Conservation (phyloP, 2,329 filamentous ascomycete species). For the Thermoascus crustaceus region DNA sequence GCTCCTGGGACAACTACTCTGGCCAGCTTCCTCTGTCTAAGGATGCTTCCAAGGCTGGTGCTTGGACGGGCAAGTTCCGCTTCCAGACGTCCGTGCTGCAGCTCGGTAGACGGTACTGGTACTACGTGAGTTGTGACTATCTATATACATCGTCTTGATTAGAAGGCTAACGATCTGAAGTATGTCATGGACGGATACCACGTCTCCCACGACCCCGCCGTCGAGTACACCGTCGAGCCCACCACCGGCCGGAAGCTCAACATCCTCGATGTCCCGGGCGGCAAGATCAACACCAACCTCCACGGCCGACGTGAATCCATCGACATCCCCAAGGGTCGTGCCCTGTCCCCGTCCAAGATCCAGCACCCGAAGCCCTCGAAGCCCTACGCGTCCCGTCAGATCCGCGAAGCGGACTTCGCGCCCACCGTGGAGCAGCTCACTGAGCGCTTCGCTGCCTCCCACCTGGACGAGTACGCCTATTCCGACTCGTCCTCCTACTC, state of each 20-base stretch:
- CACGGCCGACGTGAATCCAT: slow-evolving; percentile 41
- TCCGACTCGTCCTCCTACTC: too few species aligned
- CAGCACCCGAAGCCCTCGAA: slow-evolving; percentile 82
- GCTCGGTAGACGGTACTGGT: slow-evolving; percentile 94
- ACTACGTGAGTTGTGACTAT: slow-evolving; percentile 56
- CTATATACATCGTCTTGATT: not conserved
- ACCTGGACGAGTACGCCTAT: slow-evolving; percentile 66
- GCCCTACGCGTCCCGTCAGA: slow-evolving; percentile 77
- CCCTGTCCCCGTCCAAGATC: slow-evolving; percentile 82
- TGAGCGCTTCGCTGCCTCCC: slow-evolving; percentile 63
- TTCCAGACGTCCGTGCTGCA: slow-evolving; percentile 83
- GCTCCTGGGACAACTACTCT: slow-evolving; percentile 96
- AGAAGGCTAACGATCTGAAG: slow-evolving; percentile 17
- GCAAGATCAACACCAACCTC: slow-evolving; percentile 33
- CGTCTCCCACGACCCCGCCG: slow-evolving; percentile 89
- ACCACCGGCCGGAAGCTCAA: slow-evolving; percentile 96
- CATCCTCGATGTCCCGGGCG: slow-evolving; percentile 80
- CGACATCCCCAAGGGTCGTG: slow-evolving; percentile 80
- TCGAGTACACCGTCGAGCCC: slow-evolving; percentile 82
- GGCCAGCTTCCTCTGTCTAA: slow-evolving; percentile 91
- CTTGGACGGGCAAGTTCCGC: slow-evolving; percentile 94
- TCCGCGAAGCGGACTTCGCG: slow-evolving; percentile 75
- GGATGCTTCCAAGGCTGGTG: slow-evolving; percentile 76
- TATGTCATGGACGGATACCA: slow-evolving; percentile 99
- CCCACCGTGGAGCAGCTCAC: slow-evolving; percentile 72